A percentile compares a stretch with the other conserved stretches of the same genome.
phyloP scores from a whole-genome alignment of 176 grass and related monocot genomes.

The Oryza meyeriana region DNA sequence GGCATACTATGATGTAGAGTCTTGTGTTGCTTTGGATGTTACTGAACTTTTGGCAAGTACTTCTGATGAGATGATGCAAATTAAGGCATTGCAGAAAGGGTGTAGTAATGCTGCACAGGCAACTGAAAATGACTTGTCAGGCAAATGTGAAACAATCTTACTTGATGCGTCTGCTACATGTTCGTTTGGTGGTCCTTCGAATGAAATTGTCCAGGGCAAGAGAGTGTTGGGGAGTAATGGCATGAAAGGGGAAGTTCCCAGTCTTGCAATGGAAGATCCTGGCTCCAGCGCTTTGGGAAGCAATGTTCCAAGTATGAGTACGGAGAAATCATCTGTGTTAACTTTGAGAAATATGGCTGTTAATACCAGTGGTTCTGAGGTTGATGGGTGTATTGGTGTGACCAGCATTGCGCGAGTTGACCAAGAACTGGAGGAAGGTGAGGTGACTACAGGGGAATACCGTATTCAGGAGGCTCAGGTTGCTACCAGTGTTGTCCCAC shows the following conservation, averaged over 20 bases:
- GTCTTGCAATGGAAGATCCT: neutral
- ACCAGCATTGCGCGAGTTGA: neutral
- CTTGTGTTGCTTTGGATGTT: neutral
- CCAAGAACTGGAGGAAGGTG: slow-evolving; percentile 13
- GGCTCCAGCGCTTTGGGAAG: too few relatives aligned
- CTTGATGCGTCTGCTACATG: neutral
- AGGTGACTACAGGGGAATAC: neutral
- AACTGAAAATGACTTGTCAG: neutral
- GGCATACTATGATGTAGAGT: neutral
- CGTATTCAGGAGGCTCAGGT: slow-evolving; percentile 1
- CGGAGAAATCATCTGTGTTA: too few relatives aligned
- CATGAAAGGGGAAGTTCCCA: neutral
- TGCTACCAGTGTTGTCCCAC: neutral
- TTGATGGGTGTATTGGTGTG: too few relatives aligned
- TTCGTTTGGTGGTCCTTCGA: slow-evolving; percentile 7
- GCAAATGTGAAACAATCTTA: neutral
- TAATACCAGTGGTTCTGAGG: too few relatives aligned
- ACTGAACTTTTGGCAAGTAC: neutral
- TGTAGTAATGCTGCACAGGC: neutral
- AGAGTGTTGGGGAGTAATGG: neutral
- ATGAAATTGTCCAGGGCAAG: neutral
- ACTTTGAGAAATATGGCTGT: too few relatives aligned
- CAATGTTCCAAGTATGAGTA: too few relatives aligned
- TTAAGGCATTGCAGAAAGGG: neutral
- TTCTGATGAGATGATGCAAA: neutral